Conservation (phyloP, 2,329 filamentous ascomycete genomes). For the Aspergillus alliaceus region DNA sequence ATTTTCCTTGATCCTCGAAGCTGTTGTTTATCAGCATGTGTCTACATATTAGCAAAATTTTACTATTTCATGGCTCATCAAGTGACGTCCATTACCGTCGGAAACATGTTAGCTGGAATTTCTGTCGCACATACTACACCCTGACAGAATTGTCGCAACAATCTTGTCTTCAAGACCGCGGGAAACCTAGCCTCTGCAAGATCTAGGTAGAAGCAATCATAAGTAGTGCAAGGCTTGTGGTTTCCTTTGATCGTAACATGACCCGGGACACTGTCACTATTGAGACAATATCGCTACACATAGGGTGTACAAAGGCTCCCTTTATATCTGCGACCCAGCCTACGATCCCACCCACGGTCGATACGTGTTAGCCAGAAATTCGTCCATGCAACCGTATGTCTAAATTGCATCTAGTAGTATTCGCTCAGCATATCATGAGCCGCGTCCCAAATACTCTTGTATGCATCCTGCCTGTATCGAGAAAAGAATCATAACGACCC, state of each 20-base stretch:
- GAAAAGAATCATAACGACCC: constrained; percentile 4
- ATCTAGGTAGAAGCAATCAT: not conserved
- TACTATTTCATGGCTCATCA: not conserved
- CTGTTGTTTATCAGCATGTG: not conserved
- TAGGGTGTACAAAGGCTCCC: not conserved
- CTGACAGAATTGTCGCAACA: too few species aligned
- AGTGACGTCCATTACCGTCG: not conserved
- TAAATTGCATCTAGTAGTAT: constrained; percentile 3
- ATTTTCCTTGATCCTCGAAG: not conserved
- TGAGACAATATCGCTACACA: not conserved
- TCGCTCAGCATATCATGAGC: not conserved
- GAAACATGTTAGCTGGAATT: too few species aligned
- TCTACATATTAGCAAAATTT: constrained; percentile 6
- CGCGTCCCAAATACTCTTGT: not conserved
- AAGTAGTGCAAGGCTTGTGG: not conserved
- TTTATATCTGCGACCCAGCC: not conserved
- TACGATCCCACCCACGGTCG: not conserved
- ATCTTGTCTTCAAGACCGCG: not conserved
- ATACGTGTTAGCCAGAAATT: not conserved
- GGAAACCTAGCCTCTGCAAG: too few species aligned
- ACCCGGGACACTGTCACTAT: not conserved
- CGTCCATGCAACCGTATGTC: not conserved
- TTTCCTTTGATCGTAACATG: not conserved
- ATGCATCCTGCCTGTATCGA: constrained; percentile 1
- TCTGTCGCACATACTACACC: not conserved